Base-by-base conservation (phyloP, 202 grass and related monocot genomes). In the Alloteropsis angusta region DNA sequence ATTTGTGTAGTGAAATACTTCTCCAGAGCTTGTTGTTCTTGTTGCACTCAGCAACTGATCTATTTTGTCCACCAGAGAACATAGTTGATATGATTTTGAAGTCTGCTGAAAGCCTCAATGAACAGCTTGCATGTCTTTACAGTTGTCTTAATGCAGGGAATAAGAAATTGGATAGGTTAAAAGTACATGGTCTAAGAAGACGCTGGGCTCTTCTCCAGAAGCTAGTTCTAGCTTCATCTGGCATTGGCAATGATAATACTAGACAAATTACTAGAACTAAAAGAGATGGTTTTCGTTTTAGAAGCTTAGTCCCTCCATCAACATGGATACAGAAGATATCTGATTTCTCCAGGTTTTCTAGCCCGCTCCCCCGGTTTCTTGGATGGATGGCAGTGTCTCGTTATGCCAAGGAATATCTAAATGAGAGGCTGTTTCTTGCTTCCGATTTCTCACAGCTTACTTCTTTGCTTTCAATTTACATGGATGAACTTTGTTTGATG, bases 381-480 rank as follows among this genome's bases (percentile, higher is more conserved):
- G 88, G 91, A 83, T 97, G 94, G 94, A 89, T 94, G 89, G 94
- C 89, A 57, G 83, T 97, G 38, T 90, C 91, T 43, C 80, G 83
- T 75, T 90, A 94, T 92, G 88, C 91, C 71, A 97, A 85, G 83
- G 88, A 91, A 80, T 94, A 71, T 84, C 86, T 92, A 83, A 94
- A 85, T 11, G 89, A 90, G 43, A 81, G 70, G 46, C 43, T 79
- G 45, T 97, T 88, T 86, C 88, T 97, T 88, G 91, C 91, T 68
- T 97, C 91, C 77, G 94, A 97, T 86, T 93, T 92, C 73, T 86
- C 88, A 75, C 91, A 97, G 74, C 89, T 97, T 84, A 92, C 91
- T 47, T 80, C 73, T 37, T 88, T 97, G 74, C 65, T 97, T 22
- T 94, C 94, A 82, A 88, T 97, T 79, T 97, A 94, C 78, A 83